Evolutionary conservation across 2,329 filamentous ascomycete genomes (phyloP), one percentile per base, ranked within the genome.

Genomic region (Torrubiella hemipterigena): DNA sequence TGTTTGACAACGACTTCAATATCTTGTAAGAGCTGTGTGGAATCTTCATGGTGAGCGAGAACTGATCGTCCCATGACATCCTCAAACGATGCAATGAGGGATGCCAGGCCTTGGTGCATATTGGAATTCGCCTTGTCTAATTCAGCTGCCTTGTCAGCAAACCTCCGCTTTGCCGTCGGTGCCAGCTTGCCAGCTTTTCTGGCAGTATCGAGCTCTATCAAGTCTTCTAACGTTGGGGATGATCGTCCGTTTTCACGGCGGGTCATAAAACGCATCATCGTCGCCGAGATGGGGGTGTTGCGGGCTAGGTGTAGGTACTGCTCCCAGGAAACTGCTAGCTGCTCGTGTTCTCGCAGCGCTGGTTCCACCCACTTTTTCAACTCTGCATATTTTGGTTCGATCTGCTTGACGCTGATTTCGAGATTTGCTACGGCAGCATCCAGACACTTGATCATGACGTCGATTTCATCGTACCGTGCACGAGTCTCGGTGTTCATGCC

Each of bases 351-450:
- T 27, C 71, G 66, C 38, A 82, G 63, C 7, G 81, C 66, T 9
- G 74, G 73, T 12, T 69, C 66, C 9, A 76, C 69, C 81, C 81
- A 87, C 42, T 72, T 70, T 54, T 76, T 77, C 17, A 81, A 57
- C 35, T 81, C 76, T n/a, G 61, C 58, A 45, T 80, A 78, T 49
- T 81, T 85, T 36, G 76, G 70, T 46, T 86, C 77, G 38, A 85
- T 65, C 26, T 67, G 69, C 41, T 73, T 77, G 33, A 87, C 69
- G 49, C 84, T 82, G 13, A 75, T 70, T 45, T 86, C 77, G 34
- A 89, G 68, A 46, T 95, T 98, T 39, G 80, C 77, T 15, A 94
- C 76, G 6, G 89, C 91, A 17, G 91, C 83, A 39, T 84, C 77
- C 29, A 93, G 69, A 35, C 81, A 87, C 38, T 78, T 76, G 48